These are phyloP conservation scores for Fusarium zealandicum DNA, from an alignment of 2,329 filamentous ascomycete species.

Conservation along the genomic window DNA sequence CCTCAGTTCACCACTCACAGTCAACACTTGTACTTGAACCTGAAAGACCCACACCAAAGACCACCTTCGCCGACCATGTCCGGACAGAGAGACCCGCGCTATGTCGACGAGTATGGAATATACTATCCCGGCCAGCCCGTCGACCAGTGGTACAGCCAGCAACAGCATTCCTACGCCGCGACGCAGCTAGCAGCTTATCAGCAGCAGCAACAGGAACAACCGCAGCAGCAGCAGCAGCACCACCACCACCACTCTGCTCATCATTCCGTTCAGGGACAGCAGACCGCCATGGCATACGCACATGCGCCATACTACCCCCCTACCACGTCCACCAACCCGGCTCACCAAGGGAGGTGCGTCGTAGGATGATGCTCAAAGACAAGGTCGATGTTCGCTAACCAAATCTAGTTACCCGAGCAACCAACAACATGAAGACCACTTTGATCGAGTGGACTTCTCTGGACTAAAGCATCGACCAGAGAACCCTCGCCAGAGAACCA, in stretches of 20 bases:
- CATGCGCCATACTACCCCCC: background rate
- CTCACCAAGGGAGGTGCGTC: constrained; percentile 26
- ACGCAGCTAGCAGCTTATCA: background rate
- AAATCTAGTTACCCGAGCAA: background rate
- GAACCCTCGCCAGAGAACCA: constrained; percentile 6
- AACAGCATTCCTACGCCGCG: background rate
- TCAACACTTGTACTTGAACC: too few relatives aligned
- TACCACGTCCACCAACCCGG: constrained; percentile 7
- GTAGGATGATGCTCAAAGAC: background rate
- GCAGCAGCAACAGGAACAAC: background rate
- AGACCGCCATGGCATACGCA: background rate
- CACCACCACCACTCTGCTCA: background rate
- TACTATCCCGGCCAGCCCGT: background rate
- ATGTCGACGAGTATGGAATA: background rate
- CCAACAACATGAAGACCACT: background rate
- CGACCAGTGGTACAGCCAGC: background rate
- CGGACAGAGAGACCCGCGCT: background rate
- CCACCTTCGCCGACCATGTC: background rate
- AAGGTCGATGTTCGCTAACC: background rate
- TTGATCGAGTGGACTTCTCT: constrained; percentile 2
- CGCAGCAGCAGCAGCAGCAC: background rate
- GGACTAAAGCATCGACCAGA: background rate
- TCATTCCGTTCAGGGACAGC: background rate
- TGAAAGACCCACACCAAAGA: background rate
- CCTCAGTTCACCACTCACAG: too few relatives aligned